Conservation (phyloP, 805 yeast genomes). For the Metschnikowia shivogae region DNA sequence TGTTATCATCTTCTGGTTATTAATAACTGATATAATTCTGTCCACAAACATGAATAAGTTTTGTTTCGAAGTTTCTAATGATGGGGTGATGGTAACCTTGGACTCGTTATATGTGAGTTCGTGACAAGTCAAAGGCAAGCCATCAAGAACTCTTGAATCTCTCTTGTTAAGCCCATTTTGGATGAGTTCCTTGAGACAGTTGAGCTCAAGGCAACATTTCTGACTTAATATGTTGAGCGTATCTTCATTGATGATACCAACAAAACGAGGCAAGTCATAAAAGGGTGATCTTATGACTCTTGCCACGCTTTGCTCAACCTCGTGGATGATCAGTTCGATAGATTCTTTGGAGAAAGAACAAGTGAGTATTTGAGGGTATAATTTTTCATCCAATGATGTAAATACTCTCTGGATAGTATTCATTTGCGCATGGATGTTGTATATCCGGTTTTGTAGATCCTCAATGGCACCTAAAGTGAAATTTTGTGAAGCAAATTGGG, state of each 20-base stretch:
- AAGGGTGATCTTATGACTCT: constrained; percentile 14
- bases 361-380: constrained; percentile 2
- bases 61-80: constrained; percentile 34
- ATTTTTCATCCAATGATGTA: constrained; percentile 3
- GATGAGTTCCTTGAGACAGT: neutral
- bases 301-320: constrained; percentile 7
- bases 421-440: constrained; percentile 14
- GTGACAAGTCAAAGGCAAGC: constrained; percentile 24
- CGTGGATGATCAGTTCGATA: neutral
- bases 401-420: constrained; percentile 7
- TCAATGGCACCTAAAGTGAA: constrained; percentile 17
- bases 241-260: constrained; percentile 23
- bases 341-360: constrained; percentile 5
- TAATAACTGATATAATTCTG: constrained; percentile 17
- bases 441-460: constrained; percentile 22
- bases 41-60: constrained; percentile 21
- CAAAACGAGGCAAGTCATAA: constrained; percentile 18
- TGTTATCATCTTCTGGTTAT: constrained; percentile 9
- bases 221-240: constrained; percentile 8
- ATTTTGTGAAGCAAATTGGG: neutral
- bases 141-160: neutral
- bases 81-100: constrained; percentile 37
- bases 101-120: constrained; percentile 34
- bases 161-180: neutral
- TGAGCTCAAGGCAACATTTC: constrained; percentile 1